Base-by-base conservation (phyloP, 257 asterid species). In the Solanum rostratum region DNA sequence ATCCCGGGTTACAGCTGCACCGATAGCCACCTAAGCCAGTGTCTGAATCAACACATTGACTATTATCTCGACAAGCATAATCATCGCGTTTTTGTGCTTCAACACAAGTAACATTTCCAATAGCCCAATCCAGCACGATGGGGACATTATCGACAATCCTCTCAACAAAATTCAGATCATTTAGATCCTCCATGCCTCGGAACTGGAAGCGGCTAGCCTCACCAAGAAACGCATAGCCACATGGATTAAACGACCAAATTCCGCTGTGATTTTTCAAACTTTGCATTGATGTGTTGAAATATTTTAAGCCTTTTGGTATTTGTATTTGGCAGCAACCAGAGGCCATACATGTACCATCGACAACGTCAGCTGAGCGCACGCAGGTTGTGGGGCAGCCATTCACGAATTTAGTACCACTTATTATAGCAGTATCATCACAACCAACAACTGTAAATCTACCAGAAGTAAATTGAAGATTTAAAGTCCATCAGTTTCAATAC, bases 191-290 rank as follows among this genome's bases (percentile, higher is more conserved):
- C 11, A 84, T 87, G 30, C 97, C 97, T 1, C 83, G 85, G 46
- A 95, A 95, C 3, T 16, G 83, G 81, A 93, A 95, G 2, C 83
- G 45, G 0, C 71, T 70, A 52, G 79, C 84, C 86, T 95, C 97
- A 1, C 96, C 98, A 2, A 95, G 81, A 79, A 95, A 95, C 2
- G 97, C 88, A 68, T 95, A 92, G 39, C 97, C 87, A n/a, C 98
- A 95, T 5, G 92, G 91, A 70, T 84, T 83, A 45, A 90, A 92
- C 0, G 92, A 79, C 22, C 88, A 86, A 7, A 92, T 87, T 0
- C 0, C 1, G 0, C 88, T 88, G 11, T 93, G 94, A 15, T 89
- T 92, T 0, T 0, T 15, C 45, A 80, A 4, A 52, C 90, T 88
- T 2, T 10, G 0, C 4, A 91, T 29, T 0, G 12, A 1, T 10